A percentile compares a stretch with the other conserved stretches of the same genome.
Evolutionary conservation across 345 rosid species (phyloP).

Genomic region (Erysimum cheiranthoides): DNA sequence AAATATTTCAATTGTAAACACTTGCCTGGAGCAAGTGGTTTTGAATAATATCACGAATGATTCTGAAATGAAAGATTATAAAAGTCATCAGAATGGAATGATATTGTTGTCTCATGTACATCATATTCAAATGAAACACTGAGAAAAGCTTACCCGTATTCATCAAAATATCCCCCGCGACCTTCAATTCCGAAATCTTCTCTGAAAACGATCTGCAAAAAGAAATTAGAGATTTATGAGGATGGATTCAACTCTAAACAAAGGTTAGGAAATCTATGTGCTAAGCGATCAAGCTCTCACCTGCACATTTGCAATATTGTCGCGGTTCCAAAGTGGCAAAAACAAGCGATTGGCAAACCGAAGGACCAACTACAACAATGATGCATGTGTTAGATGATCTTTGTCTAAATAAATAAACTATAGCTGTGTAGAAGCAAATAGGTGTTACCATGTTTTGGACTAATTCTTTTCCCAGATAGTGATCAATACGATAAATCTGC

Average conservation of each 20-base stretch:
- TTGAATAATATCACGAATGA: slow-evolving; percentile 97
- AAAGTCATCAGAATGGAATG: slow-evolving; percentile 32
- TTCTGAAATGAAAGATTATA: slow-evolving; percentile 58
- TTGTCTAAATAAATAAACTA: slow-evolving; percentile 24
- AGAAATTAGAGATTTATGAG: neutral
- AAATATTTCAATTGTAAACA: neutral
- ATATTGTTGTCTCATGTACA: slow-evolving; percentile 4
- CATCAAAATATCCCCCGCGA: slow-evolving; percentile 98
- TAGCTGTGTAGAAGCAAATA: slow-evolving; percentile 14
- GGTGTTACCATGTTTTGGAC: slow-evolving; percentile 91
- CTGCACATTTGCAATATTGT: slow-evolving; percentile 96
- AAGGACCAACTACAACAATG: slow-evolving; percentile 75
- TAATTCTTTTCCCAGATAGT: slow-evolving; percentile 94
- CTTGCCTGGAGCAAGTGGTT: slow-evolving; percentile 94
- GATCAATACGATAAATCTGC: slow-evolving; percentile 94
- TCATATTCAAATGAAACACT: slow-evolving; percentile 18
- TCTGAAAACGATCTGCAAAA: slow-evolving; percentile 86
- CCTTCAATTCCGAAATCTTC: slow-evolving; percentile 99
- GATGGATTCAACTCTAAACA: slow-evolving; percentile 5
- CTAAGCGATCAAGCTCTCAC: slow-evolving; percentile 50
- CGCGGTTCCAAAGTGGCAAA: slow-evolving; percentile 98
- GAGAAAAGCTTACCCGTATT: slow-evolving; percentile 76
- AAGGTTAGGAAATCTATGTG: neutral
- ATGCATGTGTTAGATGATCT: slow-evolving; percentile 39
- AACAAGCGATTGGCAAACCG: slow-evolving; percentile 97